These are phyloP conservation scores for Aspergillus sp. DNA, from an alignment of 2,329 filamentous ascomycete species.

Conservation along the genomic window DNA sequence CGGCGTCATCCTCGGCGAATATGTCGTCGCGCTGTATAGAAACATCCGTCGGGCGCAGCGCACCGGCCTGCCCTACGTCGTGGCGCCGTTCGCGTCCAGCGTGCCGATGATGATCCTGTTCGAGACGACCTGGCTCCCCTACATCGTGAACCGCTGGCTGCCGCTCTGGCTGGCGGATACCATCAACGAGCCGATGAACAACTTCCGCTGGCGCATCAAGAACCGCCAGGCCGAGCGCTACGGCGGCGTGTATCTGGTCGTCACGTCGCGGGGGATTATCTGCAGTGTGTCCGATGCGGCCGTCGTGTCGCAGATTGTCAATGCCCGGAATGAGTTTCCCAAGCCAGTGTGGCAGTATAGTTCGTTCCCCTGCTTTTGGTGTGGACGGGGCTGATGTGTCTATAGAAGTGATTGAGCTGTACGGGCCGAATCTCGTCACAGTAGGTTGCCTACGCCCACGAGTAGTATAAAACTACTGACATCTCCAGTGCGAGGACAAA, in stretches of 20 bases:
- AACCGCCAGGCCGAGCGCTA: conserved; percentile 11
- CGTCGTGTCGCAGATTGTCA: conserved; percentile 17
- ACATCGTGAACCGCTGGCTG: conserved; percentile 11
- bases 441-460: conserved; percentile 12
- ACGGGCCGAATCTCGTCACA: conserved; percentile 33
- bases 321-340: conserved; percentile 10
- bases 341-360: conserved; percentile 18
- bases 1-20: not conserved
- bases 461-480: not conserved
- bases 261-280: conserved; percentile 6
- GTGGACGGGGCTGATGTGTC: not conserved
- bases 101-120: conserved; percentile 5
- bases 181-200: conserved; percentile 6
- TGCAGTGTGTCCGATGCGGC: conserved; percentile 18
- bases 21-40: not conserved
- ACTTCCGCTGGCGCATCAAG: conserved; percentile 16
- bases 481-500: conserved; percentile 26
- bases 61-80: conserved; percentile 12
- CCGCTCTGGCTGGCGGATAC: conserved; percentile 13
- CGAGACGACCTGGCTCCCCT: conserved; percentile 1
- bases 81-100: conserved; percentile 4
- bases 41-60: not conserved
- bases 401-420: conserved; percentile 25
- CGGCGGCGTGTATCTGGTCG: conserved; percentile 16
- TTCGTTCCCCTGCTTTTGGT: conserved; percentile 1